Conservation (phyloP, 2,329 filamentous ascomycete species). For the Talaromyces sp. region DNA sequence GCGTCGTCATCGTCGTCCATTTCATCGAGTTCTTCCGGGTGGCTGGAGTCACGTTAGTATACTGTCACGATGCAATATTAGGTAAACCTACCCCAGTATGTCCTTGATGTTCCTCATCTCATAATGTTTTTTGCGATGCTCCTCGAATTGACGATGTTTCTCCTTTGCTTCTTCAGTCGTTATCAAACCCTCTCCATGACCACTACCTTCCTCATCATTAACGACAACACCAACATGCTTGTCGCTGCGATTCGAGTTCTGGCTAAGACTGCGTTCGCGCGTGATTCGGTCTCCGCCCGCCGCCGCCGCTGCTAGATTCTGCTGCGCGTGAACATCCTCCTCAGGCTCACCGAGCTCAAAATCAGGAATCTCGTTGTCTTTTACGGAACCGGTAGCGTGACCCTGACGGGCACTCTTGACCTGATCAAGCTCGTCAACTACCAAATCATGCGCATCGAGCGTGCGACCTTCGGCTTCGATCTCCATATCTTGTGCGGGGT, state of each 20-base stretch:
- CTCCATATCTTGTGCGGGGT: slow-evolving; percentile 69
- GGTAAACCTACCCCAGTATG: slow-evolving; percentile 64
- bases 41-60: slow-evolving; percentile 33
- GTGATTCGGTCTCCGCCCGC: slow-evolving; percentile 38
- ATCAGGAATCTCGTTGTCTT: slow-evolving; percentile 81
- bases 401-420: slow-evolving; percentile 34
- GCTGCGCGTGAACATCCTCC: slow-evolving; percentile 54
- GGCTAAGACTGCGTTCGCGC: slow-evolving; percentile 40
- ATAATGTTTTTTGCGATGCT: slow-evolving; percentile 92
- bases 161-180: slow-evolving; percentile 70
- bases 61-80: not conserved
- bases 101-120: slow-evolving; percentile 96
- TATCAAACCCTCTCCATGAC: slow-evolving; percentile 48
- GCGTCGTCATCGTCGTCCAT: slow-evolving; percentile 45
- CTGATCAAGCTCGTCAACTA: slow-evolving; percentile 64
- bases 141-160: slow-evolving; percentile 89
- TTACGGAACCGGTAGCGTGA: slow-evolving; percentile 39
- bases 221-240: slow-evolving; percentile 89
- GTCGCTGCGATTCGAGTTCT: slow-evolving; percentile 37
- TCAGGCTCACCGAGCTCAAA: slow-evolving; percentile 92
- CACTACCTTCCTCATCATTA: slow-evolving; percentile 55
- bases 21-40: slow-evolving; percentile 64
- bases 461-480: slow-evolving; percentile 29
- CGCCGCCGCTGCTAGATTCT: slow-evolving; percentile 35
- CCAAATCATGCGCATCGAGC: slow-evolving; percentile 66